Evolutionary conservation across 129 eudicot species (phyloP).

Genomic region (Ambrosia trifida): DNA sequence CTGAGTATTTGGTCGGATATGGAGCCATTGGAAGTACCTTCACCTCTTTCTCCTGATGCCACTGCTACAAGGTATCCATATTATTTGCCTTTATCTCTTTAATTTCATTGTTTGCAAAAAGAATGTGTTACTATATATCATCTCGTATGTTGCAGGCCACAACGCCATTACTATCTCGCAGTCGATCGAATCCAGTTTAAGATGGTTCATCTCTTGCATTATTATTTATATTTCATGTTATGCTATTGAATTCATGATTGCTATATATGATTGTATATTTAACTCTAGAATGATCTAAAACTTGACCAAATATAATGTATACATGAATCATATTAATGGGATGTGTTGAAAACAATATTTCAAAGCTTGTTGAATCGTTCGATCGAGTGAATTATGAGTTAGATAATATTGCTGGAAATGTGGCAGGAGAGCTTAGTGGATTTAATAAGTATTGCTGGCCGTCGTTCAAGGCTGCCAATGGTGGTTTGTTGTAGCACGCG

Average conservation of each 20-base stretch:
- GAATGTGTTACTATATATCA: too few species aligned
- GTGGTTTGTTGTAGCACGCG: constrained; percentile 85
- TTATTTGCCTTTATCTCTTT: not conserved
- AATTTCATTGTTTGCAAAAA: not conserved
- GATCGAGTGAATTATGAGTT: too few species aligned
- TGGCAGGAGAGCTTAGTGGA: constrained; percentile 83
- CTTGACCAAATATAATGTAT: too few species aligned
- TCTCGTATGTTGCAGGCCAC: constrained; percentile 55
- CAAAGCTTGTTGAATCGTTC: not conserved
- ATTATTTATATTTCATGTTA: not conserved
- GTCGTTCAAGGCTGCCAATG: constrained; percentile 70
- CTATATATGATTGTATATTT: not conserved
- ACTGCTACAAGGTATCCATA: constrained; percentile 40
- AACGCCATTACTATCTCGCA: constrained; percentile 95
- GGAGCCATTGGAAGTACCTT: constrained; percentile 50
- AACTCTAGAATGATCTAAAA: not conserved
- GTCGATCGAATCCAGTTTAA: constrained; percentile 85
- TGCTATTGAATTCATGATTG: not conserved
- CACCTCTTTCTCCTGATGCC: constrained; percentile 43
- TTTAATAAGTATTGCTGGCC: constrained; percentile 75
- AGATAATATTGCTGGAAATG: not conserved
- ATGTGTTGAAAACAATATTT: too few species aligned
- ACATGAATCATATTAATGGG: too few species aligned
- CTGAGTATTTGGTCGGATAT: constrained; percentile 19
- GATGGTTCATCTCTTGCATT: constrained; percentile 55